Evolutionary conservation across 371 early-diverging fungal species (phyloP).

Genomic region (Vittaforma corneae): DNA sequence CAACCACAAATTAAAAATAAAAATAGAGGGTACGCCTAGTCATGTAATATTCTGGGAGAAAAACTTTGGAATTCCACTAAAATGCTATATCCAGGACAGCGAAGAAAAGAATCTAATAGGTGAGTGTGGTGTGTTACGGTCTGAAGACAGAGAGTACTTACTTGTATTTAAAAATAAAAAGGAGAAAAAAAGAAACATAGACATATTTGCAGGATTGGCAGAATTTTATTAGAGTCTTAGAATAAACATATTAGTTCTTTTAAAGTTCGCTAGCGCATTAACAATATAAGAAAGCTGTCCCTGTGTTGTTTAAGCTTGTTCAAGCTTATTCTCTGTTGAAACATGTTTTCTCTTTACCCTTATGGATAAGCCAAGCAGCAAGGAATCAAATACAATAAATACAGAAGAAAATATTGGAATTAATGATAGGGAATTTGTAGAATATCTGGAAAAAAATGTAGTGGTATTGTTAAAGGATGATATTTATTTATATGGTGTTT

Average conservation of each 20-base stretch:
- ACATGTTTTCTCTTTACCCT: too few relatives aligned
- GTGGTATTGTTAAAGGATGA: constrained; percentile 47
- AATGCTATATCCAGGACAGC: constrained; percentile 13
- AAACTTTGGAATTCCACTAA: constrained; percentile 8
- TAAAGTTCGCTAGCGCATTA: too few relatives aligned
- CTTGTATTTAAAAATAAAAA: constrained; percentile 37
- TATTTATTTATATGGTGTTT: constrained; percentile 45
- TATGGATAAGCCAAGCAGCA: too few relatives aligned
- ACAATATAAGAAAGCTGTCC: too few relatives aligned
- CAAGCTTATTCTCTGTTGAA: too few relatives aligned
- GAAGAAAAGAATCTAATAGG: constrained; percentile 16
- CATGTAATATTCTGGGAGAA: constrained; percentile 45
- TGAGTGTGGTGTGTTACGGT: constrained; percentile 26
- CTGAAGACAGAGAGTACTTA: constrained; percentile 30
- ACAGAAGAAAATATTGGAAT: too few relatives aligned
- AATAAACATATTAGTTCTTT: too few relatives aligned
- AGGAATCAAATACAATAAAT: too few relatives aligned
- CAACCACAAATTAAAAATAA: constrained; percentile 13
- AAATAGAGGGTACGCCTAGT: constrained; percentile 12
- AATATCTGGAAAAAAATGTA: constrained; percentile 53
- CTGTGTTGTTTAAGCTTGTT: too few relatives aligned
- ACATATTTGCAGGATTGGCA: constrained; percentile 34
- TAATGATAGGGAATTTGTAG: constrained; percentile 37
- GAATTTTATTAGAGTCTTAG: too few relatives aligned
- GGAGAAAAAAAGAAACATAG: constrained; percentile 34